Base-by-base conservation (phyloP, 1,284 basidiomycete genomes). In the Austropuccinia psidii region DNA sequence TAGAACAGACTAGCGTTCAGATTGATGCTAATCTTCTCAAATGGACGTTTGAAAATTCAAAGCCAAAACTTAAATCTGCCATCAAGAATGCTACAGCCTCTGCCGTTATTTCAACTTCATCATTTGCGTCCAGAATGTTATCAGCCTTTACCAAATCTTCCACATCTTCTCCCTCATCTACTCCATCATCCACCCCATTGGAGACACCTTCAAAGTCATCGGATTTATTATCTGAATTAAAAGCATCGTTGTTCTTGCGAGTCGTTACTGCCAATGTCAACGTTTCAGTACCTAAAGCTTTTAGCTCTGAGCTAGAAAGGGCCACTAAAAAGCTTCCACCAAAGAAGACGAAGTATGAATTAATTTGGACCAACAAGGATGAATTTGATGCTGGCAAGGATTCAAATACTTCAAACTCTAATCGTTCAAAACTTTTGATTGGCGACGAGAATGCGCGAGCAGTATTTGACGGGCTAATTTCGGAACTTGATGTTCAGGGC, bases 321-420 rank as follows among this genome's bases (percentile, higher is more conserved):
- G 91, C 92, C 9, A 98, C 94, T 0, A 97, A 97, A 85, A 98
- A 98, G 84, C 88, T 90, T 50, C 90, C 93, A 0, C 96, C 96
- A 0, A 83, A 83, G 8, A 85, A 84, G 68, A 87, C 94, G 79
- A 87, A 86, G 60, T 89, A 91, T 73, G 88, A 90, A 77, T 83
- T 98, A 24, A 92, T 98, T 52, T 98, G 91, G 83, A 95, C 93
- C 0, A 89, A 89, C 6, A 92, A 93, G 78, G 88, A 90, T 57
- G 90, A 92, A 78, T 92, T 90, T 78, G 90, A 94, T 76, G 87
- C 81, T n/a, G 80, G 79, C 57, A 74, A 73, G 13, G 67, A 66
- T 37, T 68, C 85, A 1, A 90, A 87, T 76, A 84, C 85, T 74
- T 84, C 86, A 52, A 87, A 88, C 76, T 89, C 89, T 67, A 85